Conservation (phyloP, 306 rosid genomes). For the Begonia loranthoides region DNA sequence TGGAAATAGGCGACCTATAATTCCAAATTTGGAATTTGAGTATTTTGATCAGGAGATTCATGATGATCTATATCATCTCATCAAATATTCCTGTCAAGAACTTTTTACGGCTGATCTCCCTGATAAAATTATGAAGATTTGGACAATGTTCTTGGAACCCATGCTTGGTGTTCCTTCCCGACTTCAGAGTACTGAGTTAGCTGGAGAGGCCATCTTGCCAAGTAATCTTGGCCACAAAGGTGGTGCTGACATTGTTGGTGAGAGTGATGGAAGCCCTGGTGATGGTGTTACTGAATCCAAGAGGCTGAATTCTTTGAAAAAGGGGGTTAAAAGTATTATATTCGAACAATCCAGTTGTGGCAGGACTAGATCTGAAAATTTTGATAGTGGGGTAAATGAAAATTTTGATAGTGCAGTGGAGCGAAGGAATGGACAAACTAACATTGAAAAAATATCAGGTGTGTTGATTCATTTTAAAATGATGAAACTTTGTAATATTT, state of each 20-base stretch:
- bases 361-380: constrained; percentile 23
- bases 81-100: constrained; percentile 77
- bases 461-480: constrained; percentile 6
- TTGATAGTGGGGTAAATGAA: constrained; percentile 32
- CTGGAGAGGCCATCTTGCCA: constrained; percentile 38
- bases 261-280: constrained; percentile 36
- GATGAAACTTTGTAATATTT: constrained; percentile 3
- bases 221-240: constrained; percentile 22
- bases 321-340: constrained; percentile 36
- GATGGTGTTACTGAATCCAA: constrained; percentile 33
- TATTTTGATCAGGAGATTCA: constrained; percentile 56
- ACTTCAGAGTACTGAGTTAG: constrained; percentile 32
- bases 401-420: constrained; percentile 39
- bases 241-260: constrained; percentile 33
- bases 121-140: constrained; percentile 72
- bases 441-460: constrained; percentile 60
- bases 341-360: constrained; percentile 35
- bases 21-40: constrained; percentile 75
- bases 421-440: constrained; percentile 32
- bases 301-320: constrained; percentile 35
- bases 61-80: constrained; percentile 77
- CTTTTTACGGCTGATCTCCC: constrained; percentile 64
- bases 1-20: constrained; percentile 58
- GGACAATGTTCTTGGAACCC: constrained; percentile 76
- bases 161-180: constrained; percentile 73